Evolutionary conservation across 1,139 yeast genomes (phyloP), one percentile per base, ranked within the genome.

Genomic region (Zygoascus meyerae): DNA sequence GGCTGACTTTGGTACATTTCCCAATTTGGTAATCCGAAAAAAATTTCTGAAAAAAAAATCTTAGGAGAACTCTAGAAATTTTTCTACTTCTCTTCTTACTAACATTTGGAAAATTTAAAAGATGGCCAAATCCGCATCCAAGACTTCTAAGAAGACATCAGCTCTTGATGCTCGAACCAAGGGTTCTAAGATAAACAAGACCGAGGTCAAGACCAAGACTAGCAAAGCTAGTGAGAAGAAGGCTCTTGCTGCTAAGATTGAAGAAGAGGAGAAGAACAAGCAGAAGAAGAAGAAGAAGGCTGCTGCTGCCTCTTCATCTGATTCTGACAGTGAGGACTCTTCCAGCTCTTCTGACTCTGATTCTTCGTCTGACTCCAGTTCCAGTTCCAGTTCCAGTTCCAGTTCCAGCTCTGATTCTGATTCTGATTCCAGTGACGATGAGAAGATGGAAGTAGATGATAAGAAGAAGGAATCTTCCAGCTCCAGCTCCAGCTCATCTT

Each of bases 361-460:
- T 44, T 52, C 55, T 39, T 35, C 38, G 2, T 46, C 54, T 44
- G 68, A 63, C 37, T 61, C 70, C 37, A 65, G 57, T 51, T 62
- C 69, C 40, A 70, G 48, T 42, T 48, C 55, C 40, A 65, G 57
- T 52, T 60, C 70, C 39, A 69, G 46, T 48, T 42, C 51, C 34
- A 51, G 49, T 33, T 49, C 55, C 33, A 47, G 45, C 37, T 45
- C 53, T 28, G 48, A 38, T 16, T 53, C 47, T 33, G 47, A 34
- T 49, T 59, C 64, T 40, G 61, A 54, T 32, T 35, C 41, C 9
- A 17, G 18, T n/a, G n/a, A n/a, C n/a, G n/a, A n/a, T n/a, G n/a
- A n/a, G n/a, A n/a, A n/a, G n/a, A n/a, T 9, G 11, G 31, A 29
- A 29, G 11, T 29, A 29, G 31, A 29, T 9, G 31, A 29, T 29